phyloP scores from a whole-genome alignment of 1,139 yeast genomes.

The Hanseniaspora uvarum region DNA sequence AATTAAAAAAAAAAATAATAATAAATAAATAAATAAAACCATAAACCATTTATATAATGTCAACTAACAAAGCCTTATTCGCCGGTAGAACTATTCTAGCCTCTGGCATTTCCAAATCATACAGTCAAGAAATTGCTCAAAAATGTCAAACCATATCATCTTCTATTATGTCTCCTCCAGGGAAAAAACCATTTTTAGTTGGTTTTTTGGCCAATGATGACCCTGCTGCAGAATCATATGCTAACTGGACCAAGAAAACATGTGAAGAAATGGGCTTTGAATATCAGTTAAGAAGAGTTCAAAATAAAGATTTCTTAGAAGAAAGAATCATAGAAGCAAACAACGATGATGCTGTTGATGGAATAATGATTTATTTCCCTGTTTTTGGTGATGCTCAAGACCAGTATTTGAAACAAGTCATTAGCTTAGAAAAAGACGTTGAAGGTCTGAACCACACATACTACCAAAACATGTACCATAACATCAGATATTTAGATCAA shows the following conservation, averaged over 20 bases:
- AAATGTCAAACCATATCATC: conserved; percentile 42
- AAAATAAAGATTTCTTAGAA: conserved; percentile 71
- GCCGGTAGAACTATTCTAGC: conserved; percentile 79
- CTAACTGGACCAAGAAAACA: conserved; percentile 91
- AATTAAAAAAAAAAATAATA: too few relatives aligned
- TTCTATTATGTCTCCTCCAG: conserved; percentile 27
- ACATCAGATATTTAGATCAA: conserved; percentile 65
- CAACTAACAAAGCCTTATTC: conserved; percentile 1
- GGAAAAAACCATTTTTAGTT: conserved; percentile 54
- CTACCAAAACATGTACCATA: conserved; percentile 89
- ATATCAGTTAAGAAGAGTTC: conserved; percentile 62
- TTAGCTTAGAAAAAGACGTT: conserved; percentile 74
- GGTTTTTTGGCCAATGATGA: conserved; percentile 87
- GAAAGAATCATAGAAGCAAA: conserved; percentile 75
- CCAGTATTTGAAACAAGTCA: conserved; percentile 86
- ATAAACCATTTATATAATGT: background rate
- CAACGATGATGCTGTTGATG: conserved; percentile 63
- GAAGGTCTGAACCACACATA: conserved; percentile 88
- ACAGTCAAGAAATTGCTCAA: conserved; percentile 55
- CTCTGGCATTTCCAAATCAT: conserved; percentile 74
- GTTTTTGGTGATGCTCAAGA: conserved; percentile 93
- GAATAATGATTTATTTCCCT: conserved; percentile 97
- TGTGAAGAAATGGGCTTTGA: conserved; percentile 75
- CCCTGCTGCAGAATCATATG: conserved; percentile 92
- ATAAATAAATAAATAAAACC: too few relatives aligned